Conservation (phyloP, 2,329 filamentous ascomycete genomes). For the Arthroderma uncinatum region DNA sequence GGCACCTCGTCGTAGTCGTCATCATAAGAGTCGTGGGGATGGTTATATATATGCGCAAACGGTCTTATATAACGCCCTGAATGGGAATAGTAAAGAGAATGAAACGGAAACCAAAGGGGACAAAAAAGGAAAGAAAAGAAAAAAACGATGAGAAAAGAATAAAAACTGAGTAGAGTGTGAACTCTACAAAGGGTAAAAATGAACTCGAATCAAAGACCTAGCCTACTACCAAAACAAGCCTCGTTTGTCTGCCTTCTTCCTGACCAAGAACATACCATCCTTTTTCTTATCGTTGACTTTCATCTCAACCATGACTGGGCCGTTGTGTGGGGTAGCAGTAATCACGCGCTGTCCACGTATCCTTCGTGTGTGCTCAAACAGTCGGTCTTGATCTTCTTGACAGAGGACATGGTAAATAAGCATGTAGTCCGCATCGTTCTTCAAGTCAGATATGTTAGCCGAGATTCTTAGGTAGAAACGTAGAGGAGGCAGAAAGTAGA, state of each 20-base stretch:
- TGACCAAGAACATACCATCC: slow-evolving; percentile 38
- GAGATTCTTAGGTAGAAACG: neutral
- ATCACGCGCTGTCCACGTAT: slow-evolving; percentile 45
- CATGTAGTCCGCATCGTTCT: slow-evolving; percentile 54
- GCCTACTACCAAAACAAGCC: neutral
- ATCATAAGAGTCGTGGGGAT: neutral
- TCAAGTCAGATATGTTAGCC: slow-evolving; percentile 14
- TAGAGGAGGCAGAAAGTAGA: neutral
- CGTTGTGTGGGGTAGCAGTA: neutral
- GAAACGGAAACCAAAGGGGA: slow-evolving; percentile 5
- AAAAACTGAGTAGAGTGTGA: neutral
- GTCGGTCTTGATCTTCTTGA: slow-evolving; percentile 57
- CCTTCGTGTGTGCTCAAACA: slow-evolving; percentile 59
- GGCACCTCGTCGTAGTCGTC: neutral
- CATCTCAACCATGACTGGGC: slow-evolving; percentile 13
- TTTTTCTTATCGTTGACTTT: slow-evolving; percentile 33
- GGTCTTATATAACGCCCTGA: neutral
- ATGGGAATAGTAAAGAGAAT: neutral
- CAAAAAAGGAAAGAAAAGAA: neutral
- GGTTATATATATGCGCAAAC: neutral
- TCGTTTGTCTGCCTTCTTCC: slow-evolving; percentile 32
- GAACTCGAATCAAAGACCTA: neutral
- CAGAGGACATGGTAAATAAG: slow-evolving; percentile 64
- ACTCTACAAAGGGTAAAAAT: neutral
- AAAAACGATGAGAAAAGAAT: neutral